Percentiles rank a stretch among this genome's conserved stretches.
Conservation (phyloP, 2,329 filamentous ascomycete genomes). For the Alternaria gansuensis region DNA sequence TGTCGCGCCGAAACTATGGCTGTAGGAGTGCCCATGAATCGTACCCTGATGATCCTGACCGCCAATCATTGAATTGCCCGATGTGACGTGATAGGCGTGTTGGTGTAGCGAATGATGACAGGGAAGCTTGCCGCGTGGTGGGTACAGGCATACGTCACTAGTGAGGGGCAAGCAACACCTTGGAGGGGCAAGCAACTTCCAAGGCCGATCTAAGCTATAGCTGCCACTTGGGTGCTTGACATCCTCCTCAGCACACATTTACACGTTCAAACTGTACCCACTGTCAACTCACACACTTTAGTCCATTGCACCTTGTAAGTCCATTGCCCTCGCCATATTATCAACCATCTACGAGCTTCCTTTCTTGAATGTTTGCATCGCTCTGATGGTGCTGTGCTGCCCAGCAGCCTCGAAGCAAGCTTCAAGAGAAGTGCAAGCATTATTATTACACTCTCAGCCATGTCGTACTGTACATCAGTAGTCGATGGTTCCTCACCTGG, state of each 20-base stretch:
- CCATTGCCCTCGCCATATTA: not conserved
- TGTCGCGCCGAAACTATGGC: not conserved
- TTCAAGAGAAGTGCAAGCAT: not conserved
- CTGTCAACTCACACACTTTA: not conserved
- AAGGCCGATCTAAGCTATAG: constrained; percentile 11
- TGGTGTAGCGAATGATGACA: constrained; percentile 13
- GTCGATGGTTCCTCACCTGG: not conserved
- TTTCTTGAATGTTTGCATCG: not conserved
- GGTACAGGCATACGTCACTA: constrained; percentile 28
- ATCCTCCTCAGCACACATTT: constrained; percentile 3
- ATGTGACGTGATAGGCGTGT: not conserved
- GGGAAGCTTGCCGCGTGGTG: constrained; percentile 16
- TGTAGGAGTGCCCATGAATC: not conserved
- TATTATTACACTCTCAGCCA: not conserved
- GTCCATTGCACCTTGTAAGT: constrained; percentile 5
- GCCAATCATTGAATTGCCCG: not conserved
- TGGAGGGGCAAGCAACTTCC: constrained; percentile 21
- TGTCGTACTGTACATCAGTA: not conserved
- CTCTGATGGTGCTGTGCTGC: not conserved
- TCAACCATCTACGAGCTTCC: not conserved
- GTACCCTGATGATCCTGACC: not conserved
- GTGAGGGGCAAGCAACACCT: constrained; percentile 23
- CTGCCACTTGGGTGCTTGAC: constrained; percentile 10
- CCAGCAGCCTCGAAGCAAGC: not conserved
- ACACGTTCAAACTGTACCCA: constrained; percentile 1